phyloP scores from a whole-genome alignment of 2,329 filamentous ascomycete genomes.

The Aspergillus clavatus region DNA sequence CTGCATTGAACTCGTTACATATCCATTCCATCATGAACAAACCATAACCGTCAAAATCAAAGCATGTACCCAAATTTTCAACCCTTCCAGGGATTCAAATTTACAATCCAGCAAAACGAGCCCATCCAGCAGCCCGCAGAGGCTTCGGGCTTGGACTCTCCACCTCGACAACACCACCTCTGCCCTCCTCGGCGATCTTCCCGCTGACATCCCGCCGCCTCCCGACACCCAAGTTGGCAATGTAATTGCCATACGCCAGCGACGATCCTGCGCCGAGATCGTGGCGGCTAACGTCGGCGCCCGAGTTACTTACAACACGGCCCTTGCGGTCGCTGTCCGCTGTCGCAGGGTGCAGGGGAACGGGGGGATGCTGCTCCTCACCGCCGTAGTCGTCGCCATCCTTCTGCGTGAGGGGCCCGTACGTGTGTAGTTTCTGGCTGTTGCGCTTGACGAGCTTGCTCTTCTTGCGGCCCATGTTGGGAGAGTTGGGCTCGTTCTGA shows the following conservation, averaged over 20 bases:
- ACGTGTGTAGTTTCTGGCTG: constrained; percentile 30
- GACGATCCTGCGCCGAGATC: constrained; percentile 25
- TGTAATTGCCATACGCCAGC: constrained; percentile 40
- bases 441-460: constrained; percentile 30
- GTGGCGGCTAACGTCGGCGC: constrained; percentile 31
- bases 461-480: constrained; percentile 19
- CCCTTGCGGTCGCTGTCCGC: constrained; percentile 38
- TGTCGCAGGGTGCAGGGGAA: constrained; percentile 8
- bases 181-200: constrained; percentile 45
- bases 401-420: constrained; percentile 32
- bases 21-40: not conserved
- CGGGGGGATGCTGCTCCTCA: constrained; percentile 12
- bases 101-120: constrained; percentile 41
- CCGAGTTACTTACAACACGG: constrained; percentile 42
- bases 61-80: not conserved
- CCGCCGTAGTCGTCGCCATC: constrained; percentile 25
- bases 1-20: not conserved
- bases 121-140: constrained; percentile 44
- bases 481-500: constrained; percentile 12
- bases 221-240: constrained; percentile 42
- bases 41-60: not conserved
- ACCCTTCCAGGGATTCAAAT: not conserved
- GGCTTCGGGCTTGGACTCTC: constrained; percentile 16
- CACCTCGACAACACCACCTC: constrained; percentile 25
- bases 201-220: constrained; percentile 45